A percentile compares a stretch with the other conserved stretches of the same genome.
Evolutionary conservation across 2,329 filamentous ascomycete species (phyloP).

Genomic region (Sporothrix luriei): DNA sequence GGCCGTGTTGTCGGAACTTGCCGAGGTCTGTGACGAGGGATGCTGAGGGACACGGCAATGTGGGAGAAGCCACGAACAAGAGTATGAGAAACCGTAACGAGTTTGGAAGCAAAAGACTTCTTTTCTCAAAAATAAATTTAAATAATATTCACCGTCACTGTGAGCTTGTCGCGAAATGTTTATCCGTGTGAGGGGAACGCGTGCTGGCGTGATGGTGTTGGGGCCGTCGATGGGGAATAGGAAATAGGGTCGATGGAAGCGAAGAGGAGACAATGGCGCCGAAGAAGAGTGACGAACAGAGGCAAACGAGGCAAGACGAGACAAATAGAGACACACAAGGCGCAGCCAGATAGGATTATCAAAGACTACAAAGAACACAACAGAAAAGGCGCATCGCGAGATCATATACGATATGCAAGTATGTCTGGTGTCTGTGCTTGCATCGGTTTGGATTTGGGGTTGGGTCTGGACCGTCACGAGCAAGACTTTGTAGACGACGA

Average conservation of each 20-base stretch:
- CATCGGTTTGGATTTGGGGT: neutral
- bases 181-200: neutral
- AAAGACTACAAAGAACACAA: neutral
- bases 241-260: slow-evolving; percentile 20
- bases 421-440: neutral
- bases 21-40: neutral
- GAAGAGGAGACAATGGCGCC: slow-evolving; percentile 5
- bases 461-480: too few species aligned
- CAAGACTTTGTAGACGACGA: neutral
- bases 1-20: slow-evolving; percentile 5
- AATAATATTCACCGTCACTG: neutral
- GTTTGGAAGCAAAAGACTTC: neutral
- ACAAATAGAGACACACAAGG: neutral
- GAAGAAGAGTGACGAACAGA: neutral
- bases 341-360: neutral
- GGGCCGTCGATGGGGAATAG: slow-evolving; percentile 11
- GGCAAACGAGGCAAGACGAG: too few species aligned
- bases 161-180: slow-evolving; percentile 3
- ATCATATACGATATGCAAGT: slow-evolving; percentile 5
- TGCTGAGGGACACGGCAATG: neutral
- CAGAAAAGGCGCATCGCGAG: neutral
- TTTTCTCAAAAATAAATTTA: neutral
- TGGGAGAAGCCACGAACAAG: neutral
- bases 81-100: neutral
- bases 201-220: neutral